These are phyloP conservation scores for Posidonia oceanica DNA, from an alignment of 116 monocot species.

Conservation along the genomic window DNA sequence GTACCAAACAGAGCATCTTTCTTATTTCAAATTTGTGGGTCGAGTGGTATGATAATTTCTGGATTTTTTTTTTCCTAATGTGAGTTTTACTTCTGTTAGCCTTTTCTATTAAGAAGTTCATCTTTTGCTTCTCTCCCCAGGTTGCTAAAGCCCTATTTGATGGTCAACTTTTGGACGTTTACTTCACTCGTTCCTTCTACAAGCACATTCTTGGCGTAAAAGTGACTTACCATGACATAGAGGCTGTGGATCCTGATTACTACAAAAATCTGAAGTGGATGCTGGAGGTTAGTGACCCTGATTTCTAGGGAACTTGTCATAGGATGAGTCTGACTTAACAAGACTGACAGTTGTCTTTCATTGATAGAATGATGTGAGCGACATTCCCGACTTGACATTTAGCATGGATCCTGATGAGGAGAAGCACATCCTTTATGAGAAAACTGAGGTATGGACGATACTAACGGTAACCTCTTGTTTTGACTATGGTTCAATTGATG, in stretches of 20 bases:
- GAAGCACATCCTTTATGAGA: constrained; percentile 92
- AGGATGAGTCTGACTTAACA: constrained; percentile 36
- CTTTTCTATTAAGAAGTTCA: background rate
- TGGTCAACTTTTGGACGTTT: constrained; percentile 93
- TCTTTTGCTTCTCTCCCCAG: constrained; percentile 25
- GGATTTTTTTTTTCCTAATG: background rate
- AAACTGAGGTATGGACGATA: constrained; percentile 54
- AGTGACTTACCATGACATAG: constrained; percentile 99
- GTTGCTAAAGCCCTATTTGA: constrained; percentile 99
- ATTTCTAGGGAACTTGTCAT: constrained; percentile 29
- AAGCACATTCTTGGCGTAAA: constrained; percentile 97
- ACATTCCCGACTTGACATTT: constrained; percentile 88
- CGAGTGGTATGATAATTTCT: constrained; percentile 64
- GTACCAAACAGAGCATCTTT: constrained; percentile 96
- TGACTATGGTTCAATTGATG: background rate
- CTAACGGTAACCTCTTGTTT: constrained; percentile 34
- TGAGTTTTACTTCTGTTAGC: background rate
- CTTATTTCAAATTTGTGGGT: constrained; percentile 99
- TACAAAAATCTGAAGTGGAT: constrained; percentile 39
- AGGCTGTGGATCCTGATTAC: constrained; percentile 94
- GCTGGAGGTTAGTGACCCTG: background rate
- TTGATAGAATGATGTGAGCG: constrained; percentile 88
- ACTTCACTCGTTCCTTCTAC: constrained; percentile 99
- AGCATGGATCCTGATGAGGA: constrained; percentile 99
- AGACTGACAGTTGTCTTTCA: constrained; percentile 19